A percentile compares a stretch with the other conserved stretches of the same genome.
Conservation (phyloP, 257 asterid genomes). For the Solanum paucissectum region DNA sequence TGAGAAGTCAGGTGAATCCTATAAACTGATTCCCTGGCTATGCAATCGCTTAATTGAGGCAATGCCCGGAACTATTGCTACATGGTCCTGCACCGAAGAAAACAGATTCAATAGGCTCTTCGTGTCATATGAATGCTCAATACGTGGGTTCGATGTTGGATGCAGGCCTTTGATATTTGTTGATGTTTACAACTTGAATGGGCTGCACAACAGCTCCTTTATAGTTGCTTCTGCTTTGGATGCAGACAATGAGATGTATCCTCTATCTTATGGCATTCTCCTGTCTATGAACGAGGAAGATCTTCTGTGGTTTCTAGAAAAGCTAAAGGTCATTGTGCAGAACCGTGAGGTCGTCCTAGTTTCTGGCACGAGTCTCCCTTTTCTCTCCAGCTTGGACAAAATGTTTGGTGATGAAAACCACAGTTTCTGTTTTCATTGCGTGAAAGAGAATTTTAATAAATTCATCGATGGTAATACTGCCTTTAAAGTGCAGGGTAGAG, state of each 20-base stretch:
- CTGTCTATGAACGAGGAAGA: background rate
- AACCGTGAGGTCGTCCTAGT: background rate
- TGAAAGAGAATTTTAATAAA: slow-evolving; percentile 1
- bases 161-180: slow-evolving; percentile 6
- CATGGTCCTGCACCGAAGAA: slow-evolving; percentile 3
- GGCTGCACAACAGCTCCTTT: slow-evolving; percentile 1
- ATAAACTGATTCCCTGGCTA: slow-evolving; percentile 8
- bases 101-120: slow-evolving; percentile 2
- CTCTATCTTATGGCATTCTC: slow-evolving; percentile 1
- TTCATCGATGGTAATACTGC: background rate
- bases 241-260: slow-evolving; percentile 5
- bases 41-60: slow-evolving; percentile 1
- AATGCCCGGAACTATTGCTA: slow-evolving; percentile 2
- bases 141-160: slow-evolving; percentile 1
- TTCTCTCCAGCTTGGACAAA: background rate
- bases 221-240: background rate
- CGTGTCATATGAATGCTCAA: slow-evolving; percentile 2
- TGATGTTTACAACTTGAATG: slow-evolving; percentile 6
- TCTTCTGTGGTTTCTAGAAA: slow-evolving; percentile 1
- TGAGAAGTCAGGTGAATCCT: slow-evolving; percentile 4
- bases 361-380: background rate
- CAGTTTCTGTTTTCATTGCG: slow-evolving; percentile 2
- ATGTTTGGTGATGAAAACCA: slow-evolving; percentile 6
- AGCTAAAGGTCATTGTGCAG: background rate
- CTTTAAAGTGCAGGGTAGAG: background rate